Percentiles rank a stretch among this genome's conserved stretches.
phyloP scores from a whole-genome alignment of 2,329 filamentous ascomycete genomes.

The Paecilomyces sp. region DNA sequence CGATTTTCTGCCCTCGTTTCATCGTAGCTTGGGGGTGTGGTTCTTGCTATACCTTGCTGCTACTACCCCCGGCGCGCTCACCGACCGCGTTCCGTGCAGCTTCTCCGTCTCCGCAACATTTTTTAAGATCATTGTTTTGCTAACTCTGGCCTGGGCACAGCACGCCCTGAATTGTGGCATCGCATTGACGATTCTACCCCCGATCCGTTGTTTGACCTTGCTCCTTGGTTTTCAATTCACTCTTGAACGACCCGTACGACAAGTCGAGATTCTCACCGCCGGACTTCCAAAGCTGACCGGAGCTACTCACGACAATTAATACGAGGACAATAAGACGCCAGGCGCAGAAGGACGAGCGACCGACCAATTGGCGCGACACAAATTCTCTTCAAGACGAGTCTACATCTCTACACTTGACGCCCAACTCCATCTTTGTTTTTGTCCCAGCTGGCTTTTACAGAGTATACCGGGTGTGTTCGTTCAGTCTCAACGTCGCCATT shows the following conservation, averaged over 20 bases:
- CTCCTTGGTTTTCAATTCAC: not conserved
- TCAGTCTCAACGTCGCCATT: not conserved
- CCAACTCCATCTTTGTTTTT: not conserved
- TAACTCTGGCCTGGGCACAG: not conserved
- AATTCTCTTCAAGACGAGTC: not conserved
- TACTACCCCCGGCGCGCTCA: not conserved
- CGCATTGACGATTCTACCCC: not conserved
- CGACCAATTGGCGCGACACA: not conserved
- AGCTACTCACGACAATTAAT: not conserved
- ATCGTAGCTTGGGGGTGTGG: not conserved
- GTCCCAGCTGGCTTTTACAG: not conserved
- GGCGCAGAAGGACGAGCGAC: not conserved
- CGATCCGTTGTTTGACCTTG: not conserved
- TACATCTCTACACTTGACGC: not conserved
- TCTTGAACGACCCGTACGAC: not conserved
- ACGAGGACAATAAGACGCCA: not conserved
- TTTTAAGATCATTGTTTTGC: not conserved
- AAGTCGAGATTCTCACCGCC: not conserved
- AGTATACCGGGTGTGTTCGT: not conserved
- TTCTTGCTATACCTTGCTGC: not conserved
- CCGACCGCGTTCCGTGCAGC: not conserved
- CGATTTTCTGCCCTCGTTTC: not conserved
- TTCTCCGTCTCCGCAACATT: not conserved
- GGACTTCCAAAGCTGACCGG: not conserved
- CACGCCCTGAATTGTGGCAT: not conserved